Conservation (phyloP, 768 basidiomycete genomes). For the Termitomyces sp. region DNA sequence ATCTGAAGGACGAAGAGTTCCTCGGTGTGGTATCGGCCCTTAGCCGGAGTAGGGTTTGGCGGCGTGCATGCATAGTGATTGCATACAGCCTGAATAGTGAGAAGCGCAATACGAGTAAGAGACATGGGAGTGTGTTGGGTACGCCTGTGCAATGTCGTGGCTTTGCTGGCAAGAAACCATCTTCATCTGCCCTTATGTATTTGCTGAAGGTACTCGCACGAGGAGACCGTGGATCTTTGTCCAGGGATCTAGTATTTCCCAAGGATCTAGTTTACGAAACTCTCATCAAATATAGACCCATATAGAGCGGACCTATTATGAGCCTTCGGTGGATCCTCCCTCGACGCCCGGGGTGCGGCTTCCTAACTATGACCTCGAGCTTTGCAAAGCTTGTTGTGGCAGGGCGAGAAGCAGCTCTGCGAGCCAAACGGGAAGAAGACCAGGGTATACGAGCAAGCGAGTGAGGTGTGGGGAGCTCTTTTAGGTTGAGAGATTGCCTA, state of each 20-base stretch:
- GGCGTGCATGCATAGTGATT: slow-evolving; percentile 43
- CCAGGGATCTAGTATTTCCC: slow-evolving; percentile 5
- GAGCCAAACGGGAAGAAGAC: slow-evolving; percentile 3
- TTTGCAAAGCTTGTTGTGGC: slow-evolving; percentile 1
- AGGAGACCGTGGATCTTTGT: slow-evolving; percentile 14
- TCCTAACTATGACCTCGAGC: slow-evolving; percentile 2
- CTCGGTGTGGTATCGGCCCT: slow-evolving; percentile 40
- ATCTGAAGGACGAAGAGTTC: slow-evolving; percentile 40
- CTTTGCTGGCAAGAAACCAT: slow-evolving; percentile 1
- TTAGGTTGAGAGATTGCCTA: background rate
- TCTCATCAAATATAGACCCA: slow-evolving; percentile 3
- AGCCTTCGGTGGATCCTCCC: slow-evolving; percentile 12
- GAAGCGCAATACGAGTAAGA: slow-evolving; percentile 32
- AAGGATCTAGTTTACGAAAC: slow-evolving; percentile 9
- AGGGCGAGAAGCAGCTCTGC: slow-evolving; percentile 1
- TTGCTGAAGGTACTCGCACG: background rate
- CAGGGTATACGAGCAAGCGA: background rate
- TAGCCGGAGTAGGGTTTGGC: slow-evolving; percentile 41
- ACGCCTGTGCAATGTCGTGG: background rate
- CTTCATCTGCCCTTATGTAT: slow-evolving; percentile 8
- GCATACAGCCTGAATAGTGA: slow-evolving; percentile 34
- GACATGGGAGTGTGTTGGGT: slow-evolving; percentile 25
- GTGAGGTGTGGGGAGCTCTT: background rate
- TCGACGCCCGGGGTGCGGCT: slow-evolving; percentile 7
- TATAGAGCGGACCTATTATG: slow-evolving; percentile 2